Conservation (phyloP, 805 yeast species). For the Candida suzukii region DNA sequence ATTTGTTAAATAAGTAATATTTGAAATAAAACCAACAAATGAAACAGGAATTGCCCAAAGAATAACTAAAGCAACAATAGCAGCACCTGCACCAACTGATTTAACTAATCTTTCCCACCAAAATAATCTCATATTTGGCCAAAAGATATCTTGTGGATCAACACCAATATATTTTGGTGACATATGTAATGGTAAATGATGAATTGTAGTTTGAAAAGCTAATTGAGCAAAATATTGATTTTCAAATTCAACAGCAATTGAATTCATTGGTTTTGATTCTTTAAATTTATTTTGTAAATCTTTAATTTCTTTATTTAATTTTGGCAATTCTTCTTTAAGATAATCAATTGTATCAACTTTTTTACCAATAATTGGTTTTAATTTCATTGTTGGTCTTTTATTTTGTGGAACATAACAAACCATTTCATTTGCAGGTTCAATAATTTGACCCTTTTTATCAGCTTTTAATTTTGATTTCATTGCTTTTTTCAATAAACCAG, state of each 20-base stretch:
- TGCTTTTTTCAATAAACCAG: constrained; percentile 50
- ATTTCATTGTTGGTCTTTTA: constrained; percentile 57
- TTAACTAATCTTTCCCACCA: constrained; percentile 74
- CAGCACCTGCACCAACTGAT: constrained; percentile 41
- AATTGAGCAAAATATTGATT: constrained; percentile 70
- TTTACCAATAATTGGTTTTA: constrained; percentile 36
- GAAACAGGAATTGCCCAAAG: constrained; percentile 79
- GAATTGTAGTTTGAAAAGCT: constrained; percentile 57
- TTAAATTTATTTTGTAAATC: constrained; percentile 45
- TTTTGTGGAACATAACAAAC: constrained; percentile 53
- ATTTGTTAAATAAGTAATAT: constrained; percentile 54
- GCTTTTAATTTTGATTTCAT: constrained; percentile 56
- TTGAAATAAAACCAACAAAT: constrained; percentile 69
- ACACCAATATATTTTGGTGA: constrained; percentile 55
- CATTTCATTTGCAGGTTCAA: constrained; percentile 41
- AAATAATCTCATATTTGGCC: constrained; percentile 69
- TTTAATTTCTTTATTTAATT: constrained; percentile 47
- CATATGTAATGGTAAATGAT: constrained; percentile 62
- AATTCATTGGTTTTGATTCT: constrained; percentile 58
- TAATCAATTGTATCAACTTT: constrained; percentile 59
- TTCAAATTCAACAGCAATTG: constrained; percentile 73
- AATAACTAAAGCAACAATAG: constrained; percentile 47
- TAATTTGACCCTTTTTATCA: constrained; percentile 53
- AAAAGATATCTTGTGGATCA: constrained; percentile 54
- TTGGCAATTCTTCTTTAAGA: constrained; percentile 50